Evolutionary conservation across 345 rosid genomes (phyloP), one percentile per base, ranked within the genome.

Genomic region (Aegle marmelos): DNA sequence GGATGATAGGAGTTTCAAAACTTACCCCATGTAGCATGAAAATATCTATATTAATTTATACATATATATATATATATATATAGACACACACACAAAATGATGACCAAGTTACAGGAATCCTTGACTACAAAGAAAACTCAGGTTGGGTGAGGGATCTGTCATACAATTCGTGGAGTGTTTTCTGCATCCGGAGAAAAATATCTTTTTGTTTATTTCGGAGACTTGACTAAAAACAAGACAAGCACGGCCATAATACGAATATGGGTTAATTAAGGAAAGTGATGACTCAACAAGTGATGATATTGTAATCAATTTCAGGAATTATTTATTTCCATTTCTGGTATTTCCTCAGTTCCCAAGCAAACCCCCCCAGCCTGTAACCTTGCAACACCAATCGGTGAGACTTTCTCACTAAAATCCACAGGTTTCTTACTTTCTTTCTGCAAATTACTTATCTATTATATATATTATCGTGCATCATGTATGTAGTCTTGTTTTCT

Each of bases 191-290:
- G 69, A 61, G n/a, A 63, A 16, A 48, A 31, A 31, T 57, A 41
- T 41, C 16, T 64, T 75, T 22, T 73, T 36, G 76, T 73, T 73
- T 73, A 73, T 58, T 73, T 72, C n/a, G 31, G 75, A 33, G 25
- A 33, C 24, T 36, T 31, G 16, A 60, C 37, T 30, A 17, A 31
- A 31, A 61, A 74, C 7, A 74, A 74, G 57, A 73, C 76, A 60
- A 28, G 37, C 22, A 58, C 54, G 16, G 70, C 19, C 76, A 58
- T 19, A 53, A 17, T 16, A 53, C 7, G 57, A 53, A 16, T 53
- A 13, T 1, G 13, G 34, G 31, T 56, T 72, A 24, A 58, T 59
- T 36, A 37, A 36, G 56, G 76, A 59, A 59, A 73, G 66, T 73
- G 30, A 67, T 61, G 57, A 62, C n/a, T 58, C 11, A n/a, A 31